These are phyloP conservation scores for Carpinus viminea DNA, from an alignment of 306 rosid genomes.

Conservation along the genomic window DNA sequence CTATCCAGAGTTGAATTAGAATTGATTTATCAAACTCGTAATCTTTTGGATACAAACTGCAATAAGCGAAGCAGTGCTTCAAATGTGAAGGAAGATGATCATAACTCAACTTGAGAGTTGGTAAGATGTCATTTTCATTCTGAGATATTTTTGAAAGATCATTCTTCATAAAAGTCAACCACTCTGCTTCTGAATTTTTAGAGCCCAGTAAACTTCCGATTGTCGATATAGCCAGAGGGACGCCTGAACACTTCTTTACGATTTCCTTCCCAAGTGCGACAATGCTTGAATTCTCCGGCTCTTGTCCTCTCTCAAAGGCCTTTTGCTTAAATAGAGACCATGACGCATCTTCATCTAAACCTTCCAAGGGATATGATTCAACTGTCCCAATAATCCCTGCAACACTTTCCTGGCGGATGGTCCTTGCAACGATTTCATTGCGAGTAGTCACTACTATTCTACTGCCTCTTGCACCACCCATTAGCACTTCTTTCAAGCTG, in stretches of 20 bases:
- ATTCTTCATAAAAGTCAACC: not conserved
- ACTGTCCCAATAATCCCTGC: not conserved
- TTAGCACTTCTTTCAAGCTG: not conserved
- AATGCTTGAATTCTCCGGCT: not conserved
- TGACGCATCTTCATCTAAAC: not conserved
- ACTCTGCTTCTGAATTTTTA: not conserved
- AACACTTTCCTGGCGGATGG: too few species aligned
- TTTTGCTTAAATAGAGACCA: conserved; percentile 2
- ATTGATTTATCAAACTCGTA: not conserved
- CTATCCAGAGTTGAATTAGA: conserved; percentile 16
- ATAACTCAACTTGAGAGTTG: not conserved
- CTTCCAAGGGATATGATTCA: not conserved
- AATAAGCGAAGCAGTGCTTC: conserved; percentile 8
- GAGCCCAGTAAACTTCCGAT: conserved; percentile 16
- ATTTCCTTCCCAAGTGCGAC: not conserved
- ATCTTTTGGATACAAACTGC: conserved; percentile 15
- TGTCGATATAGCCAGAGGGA: conserved; percentile 18
- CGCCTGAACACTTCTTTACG: not conserved
- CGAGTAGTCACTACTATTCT: conserved; percentile 18
- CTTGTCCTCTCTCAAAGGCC: conserved; percentile 13
- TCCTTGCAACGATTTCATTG: not conserved
- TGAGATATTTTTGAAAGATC: too few species aligned
- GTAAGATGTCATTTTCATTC: too few species aligned
- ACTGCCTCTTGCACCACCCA: conserved; percentile 2
- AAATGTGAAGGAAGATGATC: not conserved